Base-by-base conservation (phyloP, 179 eudicot species). In the Heliamphora ciliata region DNA sequence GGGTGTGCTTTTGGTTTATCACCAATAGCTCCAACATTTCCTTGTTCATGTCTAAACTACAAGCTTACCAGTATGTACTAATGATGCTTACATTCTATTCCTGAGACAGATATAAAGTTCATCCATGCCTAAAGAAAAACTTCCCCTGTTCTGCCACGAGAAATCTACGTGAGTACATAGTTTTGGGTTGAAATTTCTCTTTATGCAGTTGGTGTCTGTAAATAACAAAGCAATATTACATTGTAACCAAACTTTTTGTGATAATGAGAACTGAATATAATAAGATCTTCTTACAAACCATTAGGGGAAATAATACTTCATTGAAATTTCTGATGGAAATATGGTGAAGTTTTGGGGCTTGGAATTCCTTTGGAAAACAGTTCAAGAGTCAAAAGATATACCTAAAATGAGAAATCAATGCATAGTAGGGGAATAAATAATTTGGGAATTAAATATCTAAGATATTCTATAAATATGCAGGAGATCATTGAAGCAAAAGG, bases 51-150 rank as follows among this genome's bases (percentile, higher is more conserved):
- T 50, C 50, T 15, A 4, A 13, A 13, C 55, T n/a, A 70, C 61
- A 21, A 59, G 2, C 17, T 84, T 48, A 66, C 24, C 7, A 47
- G 40, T 24, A 3, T 21, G 50, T 55, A 59, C 55, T 81, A 59
- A 55, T 70, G n/a, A 56, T 66, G 21, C 66, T 61, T 71, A 7
- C 65, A 24, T 60, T 77, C 77, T 54, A 31, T 65, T 77, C 40
- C 60, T 76, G 31, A 60, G 82, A 81, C 77, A 78, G 86, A 69
- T 82, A 67, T 76, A 77, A 52, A 68, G 76, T 85, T 68, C 87
- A 80, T n/a, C 40, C 91, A 55, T 89, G 91, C 80, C 73, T 89
- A 84, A 88, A 82, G 89, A 82, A 85, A 82, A 82, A 84, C 54
- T 88, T 79, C 71, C 91, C 91, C 13, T 89, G 91, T 78, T 66